Evolutionary conservation across 257 asterid species (phyloP).

Genomic region (Solanum bukasovii): DNA sequence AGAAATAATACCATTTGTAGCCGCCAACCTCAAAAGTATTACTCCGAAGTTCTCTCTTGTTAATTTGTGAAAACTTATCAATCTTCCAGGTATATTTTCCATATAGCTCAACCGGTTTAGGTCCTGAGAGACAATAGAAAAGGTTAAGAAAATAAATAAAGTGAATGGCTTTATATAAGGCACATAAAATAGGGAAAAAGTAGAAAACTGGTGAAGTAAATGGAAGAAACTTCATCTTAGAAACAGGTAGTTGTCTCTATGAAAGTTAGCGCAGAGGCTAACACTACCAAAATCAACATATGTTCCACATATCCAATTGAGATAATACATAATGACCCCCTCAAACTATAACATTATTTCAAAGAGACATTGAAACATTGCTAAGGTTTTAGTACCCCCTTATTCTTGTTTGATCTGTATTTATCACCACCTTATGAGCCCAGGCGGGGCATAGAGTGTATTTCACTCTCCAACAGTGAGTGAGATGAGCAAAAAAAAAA

Average conservation of each 20-base stretch:
- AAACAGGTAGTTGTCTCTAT: not conserved
- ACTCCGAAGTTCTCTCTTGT: slow-evolving; percentile 46
- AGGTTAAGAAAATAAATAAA: not conserved
- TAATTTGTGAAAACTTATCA: slow-evolving; percentile 36
- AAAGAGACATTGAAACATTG: not conserved
- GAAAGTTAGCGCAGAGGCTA: not conserved
- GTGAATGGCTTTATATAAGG: not conserved
- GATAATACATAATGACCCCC: not conserved
- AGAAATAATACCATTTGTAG: slow-evolving; percentile 32
- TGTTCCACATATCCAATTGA: not conserved
- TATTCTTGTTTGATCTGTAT: not conserved
- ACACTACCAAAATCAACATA: not conserved
- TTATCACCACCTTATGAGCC: not conserved
- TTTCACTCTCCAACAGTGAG: not conserved
- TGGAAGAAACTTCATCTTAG: not conserved
- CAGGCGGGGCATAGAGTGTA: not conserved
- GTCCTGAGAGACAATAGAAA: slow-evolving; percentile 14
- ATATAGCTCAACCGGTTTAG: slow-evolving; percentile 27
- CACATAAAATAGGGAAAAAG: not conserved
- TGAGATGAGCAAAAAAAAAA: not conserved
- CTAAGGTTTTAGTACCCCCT: not conserved
- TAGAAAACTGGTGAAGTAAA: not conserved
- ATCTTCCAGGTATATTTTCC: slow-evolving; percentile 45
- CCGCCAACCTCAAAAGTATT: slow-evolving; percentile 35
- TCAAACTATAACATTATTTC: not conserved